Percentiles rank a stretch among this genome's conserved stretches.
Conservation (phyloP, 176 grass and related monocot genomes). For the Zoysia pacifica region DNA sequence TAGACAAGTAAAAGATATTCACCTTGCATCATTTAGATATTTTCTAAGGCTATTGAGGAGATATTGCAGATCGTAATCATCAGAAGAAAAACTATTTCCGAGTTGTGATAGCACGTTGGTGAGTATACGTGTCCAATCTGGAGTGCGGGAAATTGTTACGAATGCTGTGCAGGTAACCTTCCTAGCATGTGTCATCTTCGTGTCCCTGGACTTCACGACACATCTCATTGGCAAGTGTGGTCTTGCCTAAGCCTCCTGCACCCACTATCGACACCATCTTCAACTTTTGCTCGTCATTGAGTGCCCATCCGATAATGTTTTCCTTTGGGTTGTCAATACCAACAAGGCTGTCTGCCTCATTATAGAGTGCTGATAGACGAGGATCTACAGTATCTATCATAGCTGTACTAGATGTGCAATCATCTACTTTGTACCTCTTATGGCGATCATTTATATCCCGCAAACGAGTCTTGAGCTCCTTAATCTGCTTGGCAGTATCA, state of each 20-base stretch:
- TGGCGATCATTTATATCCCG: background rate
- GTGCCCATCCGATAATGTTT: background rate
- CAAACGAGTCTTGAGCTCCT: background rate
- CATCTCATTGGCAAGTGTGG: constrained; percentile 11
- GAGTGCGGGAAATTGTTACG: constrained; percentile 1
- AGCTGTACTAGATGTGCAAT: background rate
- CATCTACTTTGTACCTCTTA: background rate
- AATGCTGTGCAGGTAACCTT: background rate
- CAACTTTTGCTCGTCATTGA: background rate
- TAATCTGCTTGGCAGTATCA: background rate
- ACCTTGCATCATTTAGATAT: constrained; percentile 11
- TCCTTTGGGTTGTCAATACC: constrained; percentile 8
- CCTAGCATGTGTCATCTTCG: too few species aligned
- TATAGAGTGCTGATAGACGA: background rate
- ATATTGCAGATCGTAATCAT: background rate
- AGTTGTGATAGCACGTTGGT: background rate
- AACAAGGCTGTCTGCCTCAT: background rate
- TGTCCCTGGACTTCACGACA: background rate
- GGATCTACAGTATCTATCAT: background rate
- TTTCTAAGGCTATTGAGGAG: background rate
- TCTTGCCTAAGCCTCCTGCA: constrained; percentile 16
- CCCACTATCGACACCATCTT: constrained; percentile 1
- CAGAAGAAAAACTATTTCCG: too few species aligned
- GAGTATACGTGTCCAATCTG: background rate
- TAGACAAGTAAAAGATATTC: background rate